Conservation (phyloP, 1,139 yeast genomes). For the Lodderomyces margitis region DNA sequence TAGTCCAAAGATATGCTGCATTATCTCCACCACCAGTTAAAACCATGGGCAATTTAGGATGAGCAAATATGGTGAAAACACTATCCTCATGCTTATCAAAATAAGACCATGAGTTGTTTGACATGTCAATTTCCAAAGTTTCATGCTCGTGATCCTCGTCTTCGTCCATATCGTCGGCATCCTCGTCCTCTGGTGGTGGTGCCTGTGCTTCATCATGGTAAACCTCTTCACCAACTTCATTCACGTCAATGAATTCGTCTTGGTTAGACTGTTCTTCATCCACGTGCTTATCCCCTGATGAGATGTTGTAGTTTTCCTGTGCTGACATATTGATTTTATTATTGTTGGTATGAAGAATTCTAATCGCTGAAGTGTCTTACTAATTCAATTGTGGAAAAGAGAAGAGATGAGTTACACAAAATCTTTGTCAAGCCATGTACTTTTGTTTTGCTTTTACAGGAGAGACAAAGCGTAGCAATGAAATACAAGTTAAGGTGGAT, state of each 20-base stretch:
- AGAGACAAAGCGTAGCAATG: too few relatives aligned
- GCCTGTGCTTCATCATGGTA: conserved; percentile 37
- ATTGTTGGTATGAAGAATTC: neutral
- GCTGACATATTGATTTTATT: too few relatives aligned
- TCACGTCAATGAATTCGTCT: conserved; percentile 52
- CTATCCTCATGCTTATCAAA: conserved; percentile 89
- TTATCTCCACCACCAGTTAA: conserved; percentile 92
- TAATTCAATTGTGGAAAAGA: neutral
- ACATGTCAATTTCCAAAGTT: conserved; percentile 59
- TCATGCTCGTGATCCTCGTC: conserved; percentile 31
- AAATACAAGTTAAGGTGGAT: too few relatives aligned
- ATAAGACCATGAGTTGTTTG: conserved; percentile 85
- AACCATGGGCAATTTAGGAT: conserved; percentile 76
- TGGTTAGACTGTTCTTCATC: conserved; percentile 18
- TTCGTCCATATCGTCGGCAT: conserved; percentile 24
- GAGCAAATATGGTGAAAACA: conserved; percentile 71
- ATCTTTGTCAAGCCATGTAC: neutral
- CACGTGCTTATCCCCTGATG: neutral
- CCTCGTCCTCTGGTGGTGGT: conserved; percentile 39
- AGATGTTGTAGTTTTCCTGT: neutral
- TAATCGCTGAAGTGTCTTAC: neutral
- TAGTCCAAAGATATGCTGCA: conserved; percentile 86
- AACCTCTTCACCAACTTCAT: conserved; percentile 60
- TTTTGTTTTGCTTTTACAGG: conserved; percentile 1
- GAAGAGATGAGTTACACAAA: conserved; percentile 1